A percentile compares a stretch with the other conserved stretches of the same genome.
phyloP scores from a whole-genome alignment of 2,329 filamentous ascomycete genomes.

The Scopulariopsis brevicaulis region DNA sequence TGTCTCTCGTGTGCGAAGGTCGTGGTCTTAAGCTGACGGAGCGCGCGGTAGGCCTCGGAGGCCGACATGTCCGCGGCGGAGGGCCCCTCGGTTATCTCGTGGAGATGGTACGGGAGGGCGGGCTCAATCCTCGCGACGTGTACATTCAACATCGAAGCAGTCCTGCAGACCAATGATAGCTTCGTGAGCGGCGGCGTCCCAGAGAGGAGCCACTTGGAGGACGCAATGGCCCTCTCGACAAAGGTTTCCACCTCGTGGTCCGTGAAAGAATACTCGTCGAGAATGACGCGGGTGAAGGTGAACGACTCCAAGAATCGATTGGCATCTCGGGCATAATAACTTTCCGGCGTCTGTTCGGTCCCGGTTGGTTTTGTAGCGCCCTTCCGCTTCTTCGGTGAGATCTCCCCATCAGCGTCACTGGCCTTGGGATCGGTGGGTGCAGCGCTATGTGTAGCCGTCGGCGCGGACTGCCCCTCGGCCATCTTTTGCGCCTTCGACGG shows the following conservation, averaged over 20 bases:
- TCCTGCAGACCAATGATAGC: conserved; percentile 22
- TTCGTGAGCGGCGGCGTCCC: conserved; percentile 26
- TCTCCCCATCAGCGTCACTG: neutral
- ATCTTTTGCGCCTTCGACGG: conserved; percentile 3
- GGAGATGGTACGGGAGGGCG: conserved; percentile 20
- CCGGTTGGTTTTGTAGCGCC: neutral
- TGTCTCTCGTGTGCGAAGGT: conserved; percentile 21
- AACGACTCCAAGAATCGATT: conserved; percentile 21
- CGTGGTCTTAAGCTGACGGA: conserved; percentile 20
- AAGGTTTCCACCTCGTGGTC: conserved; percentile 19
- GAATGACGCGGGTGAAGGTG: conserved; percentile 24
- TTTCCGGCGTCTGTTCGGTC: neutral
- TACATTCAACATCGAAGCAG: conserved; percentile 21
- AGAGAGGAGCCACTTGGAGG: conserved; percentile 29
- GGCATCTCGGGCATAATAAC: neutral
- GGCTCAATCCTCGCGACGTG: conserved; percentile 25
- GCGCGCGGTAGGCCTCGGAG: conserved; percentile 20
- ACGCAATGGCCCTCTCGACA: conserved; percentile 17
- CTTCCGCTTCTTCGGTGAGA: neutral
- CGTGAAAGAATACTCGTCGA: conserved; percentile 31
- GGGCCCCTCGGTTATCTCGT: conserved; percentile 21
- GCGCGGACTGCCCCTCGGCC: neutral
- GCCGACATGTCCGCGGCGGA: conserved; percentile 14
- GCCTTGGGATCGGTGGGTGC: neutral
- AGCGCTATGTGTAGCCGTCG: neutral